These are phyloP conservation scores for Cytospora paraplurivora DNA, from an alignment of 2,329 filamentous ascomycete species.

Conservation along the genomic window DNA sequence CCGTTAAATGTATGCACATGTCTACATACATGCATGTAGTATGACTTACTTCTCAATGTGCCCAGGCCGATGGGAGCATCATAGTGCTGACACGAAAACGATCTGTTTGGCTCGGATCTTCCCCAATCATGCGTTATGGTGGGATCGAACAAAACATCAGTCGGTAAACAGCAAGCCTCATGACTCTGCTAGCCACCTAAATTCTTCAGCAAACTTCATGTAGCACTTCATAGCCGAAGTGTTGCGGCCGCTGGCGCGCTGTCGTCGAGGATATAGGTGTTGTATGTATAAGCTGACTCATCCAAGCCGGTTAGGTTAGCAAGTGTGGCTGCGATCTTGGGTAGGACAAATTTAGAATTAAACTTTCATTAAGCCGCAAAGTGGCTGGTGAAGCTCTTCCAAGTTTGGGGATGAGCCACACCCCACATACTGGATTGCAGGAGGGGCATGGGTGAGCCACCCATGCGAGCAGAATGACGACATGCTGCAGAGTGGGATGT, in stretches of 20 bases:
- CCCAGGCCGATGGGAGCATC: neutral
- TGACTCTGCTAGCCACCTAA: neutral
- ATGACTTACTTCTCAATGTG: neutral
- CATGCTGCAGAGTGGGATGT: constrained; percentile 11
- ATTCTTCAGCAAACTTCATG: neutral
- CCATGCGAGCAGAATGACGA: constrained; percentile 12
- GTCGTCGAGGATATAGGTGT: neutral
- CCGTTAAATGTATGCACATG: neutral
- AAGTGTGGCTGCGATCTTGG: constrained; percentile 5
- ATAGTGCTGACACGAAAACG: neutral
- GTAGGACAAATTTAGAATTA: constrained; percentile 19
- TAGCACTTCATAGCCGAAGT: neutral
- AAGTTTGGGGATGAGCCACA: neutral
- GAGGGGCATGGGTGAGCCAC: constrained; percentile 9
- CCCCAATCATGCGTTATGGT: neutral
- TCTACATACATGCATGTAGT: neutral
- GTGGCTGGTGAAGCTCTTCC: constrained; percentile 11
- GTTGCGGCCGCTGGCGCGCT: neutral
- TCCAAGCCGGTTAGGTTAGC: neutral
- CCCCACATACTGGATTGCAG: neutral
- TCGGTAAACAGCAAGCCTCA: neutral
- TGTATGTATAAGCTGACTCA: constrained; percentile 4
- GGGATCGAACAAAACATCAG: neutral
- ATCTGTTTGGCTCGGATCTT: neutral
- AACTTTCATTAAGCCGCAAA: constrained; percentile 15